phyloP scores from a whole-genome alignment of 352 stramenopile genomes.

The Pythium guiyangense region DNA sequence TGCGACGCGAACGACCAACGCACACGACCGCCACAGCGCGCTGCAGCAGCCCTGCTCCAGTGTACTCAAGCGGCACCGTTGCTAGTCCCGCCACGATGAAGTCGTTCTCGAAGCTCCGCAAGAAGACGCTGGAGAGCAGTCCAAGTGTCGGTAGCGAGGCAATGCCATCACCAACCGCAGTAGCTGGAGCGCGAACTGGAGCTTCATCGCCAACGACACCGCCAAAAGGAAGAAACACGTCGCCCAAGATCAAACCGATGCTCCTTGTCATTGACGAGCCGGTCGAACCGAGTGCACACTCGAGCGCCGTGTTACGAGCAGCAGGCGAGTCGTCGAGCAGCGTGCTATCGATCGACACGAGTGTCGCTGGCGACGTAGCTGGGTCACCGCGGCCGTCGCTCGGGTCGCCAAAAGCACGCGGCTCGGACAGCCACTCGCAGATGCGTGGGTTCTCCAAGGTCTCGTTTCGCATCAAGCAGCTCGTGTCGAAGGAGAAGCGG shows the following conservation, averaged over 20 bases:
- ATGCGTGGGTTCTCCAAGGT: slow-evolving; percentile 37
- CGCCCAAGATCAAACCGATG: slow-evolving; percentile 18
- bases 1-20: too few species aligned
- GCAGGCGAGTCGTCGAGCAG: too few species aligned
- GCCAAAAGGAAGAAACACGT: slow-evolving; percentile 10
- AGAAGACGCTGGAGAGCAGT: slow-evolving; percentile 9
- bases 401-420: slow-evolving; percentile 10
- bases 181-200: background rate
- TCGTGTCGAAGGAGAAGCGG: slow-evolving; percentile 90
- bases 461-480: slow-evolving; percentile 66
- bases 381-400: background rate
- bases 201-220: background rate
- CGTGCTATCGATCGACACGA: too few species aligned
- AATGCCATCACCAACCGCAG: background rate
- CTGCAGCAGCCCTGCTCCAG: too few species aligned
- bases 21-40: too few species aligned
- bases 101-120: slow-evolving; percentile 5
- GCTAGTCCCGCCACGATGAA: slow-evolving; percentile 3
- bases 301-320: too few species aligned
- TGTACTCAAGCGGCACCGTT: too few species aligned
- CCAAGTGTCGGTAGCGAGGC: background rate
- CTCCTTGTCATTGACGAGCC: slow-evolving; percentile 11
- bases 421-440: slow-evolving; percentile 21
- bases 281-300: background rate
- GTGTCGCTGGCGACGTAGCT: background rate